These are phyloP conservation scores for Cronartium quercuum DNA, from an alignment of 1,284 basidiomycete species.

Conservation along the genomic window DNA sequence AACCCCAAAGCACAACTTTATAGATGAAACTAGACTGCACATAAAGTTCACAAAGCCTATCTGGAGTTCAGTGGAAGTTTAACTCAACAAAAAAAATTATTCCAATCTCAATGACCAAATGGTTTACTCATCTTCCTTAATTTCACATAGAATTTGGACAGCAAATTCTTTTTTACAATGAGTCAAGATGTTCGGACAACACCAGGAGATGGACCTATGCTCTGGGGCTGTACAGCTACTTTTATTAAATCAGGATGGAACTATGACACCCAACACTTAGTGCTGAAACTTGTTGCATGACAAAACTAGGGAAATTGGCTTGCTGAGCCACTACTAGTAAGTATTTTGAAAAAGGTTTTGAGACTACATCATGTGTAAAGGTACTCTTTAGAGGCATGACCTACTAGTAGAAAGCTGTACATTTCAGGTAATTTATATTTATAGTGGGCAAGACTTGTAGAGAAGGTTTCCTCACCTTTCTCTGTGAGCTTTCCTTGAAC, in stretches of 20 bases:
- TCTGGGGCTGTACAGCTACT: slow-evolving; percentile 10
- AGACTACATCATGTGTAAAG: too few relatives aligned
- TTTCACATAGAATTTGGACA: background rate
- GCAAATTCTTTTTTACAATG: slow-evolving; percentile 1
- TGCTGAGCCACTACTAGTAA: slow-evolving; percentile 24
- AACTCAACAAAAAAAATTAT: background rate
- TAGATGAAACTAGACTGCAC: slow-evolving; percentile 16
- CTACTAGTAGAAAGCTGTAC: too few relatives aligned
- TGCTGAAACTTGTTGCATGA: slow-evolving; percentile 6
- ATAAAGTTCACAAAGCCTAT: slow-evolving; percentile 9
- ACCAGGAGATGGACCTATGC: slow-evolving; percentile 10
- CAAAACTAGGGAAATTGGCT: slow-evolving; percentile 17
- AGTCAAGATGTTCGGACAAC: slow-evolving; percentile 28
- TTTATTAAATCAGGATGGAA: slow-evolving; percentile 18
- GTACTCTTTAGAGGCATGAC: too few relatives aligned
- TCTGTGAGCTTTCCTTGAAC: too few relatives aligned
- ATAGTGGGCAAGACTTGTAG: too few relatives aligned
- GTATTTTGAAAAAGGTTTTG: slow-evolving; percentile 16
- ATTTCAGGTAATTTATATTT: too few relatives aligned
- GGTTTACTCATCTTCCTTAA: background rate
- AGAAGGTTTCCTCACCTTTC: too few relatives aligned
- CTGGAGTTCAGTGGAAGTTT: background rate
- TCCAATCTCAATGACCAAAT: background rate
- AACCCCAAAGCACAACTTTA: slow-evolving; percentile 3
- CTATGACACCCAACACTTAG: slow-evolving; percentile 9